Percentiles rank a stretch among this genome's conserved stretches.
These are phyloP conservation scores for Ilyonectria robusta DNA, from an alignment of 2,329 filamentous ascomycete species.

Conservation along the genomic window DNA sequence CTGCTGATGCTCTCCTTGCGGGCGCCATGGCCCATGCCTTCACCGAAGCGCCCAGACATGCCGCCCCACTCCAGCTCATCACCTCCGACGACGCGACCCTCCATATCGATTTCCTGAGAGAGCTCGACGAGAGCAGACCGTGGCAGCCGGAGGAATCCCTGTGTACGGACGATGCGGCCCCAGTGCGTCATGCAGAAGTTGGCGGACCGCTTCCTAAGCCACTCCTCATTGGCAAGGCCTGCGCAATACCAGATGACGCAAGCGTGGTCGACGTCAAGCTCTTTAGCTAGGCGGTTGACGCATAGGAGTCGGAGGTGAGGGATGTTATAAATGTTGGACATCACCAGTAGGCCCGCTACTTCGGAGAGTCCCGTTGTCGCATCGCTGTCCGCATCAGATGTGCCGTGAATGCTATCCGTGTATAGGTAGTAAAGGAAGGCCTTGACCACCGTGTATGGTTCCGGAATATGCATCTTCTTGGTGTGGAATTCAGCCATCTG, in stretches of 20 bases:
- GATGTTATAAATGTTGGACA: slow-evolving; percentile 99
- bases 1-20: slow-evolving; percentile 74
- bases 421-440: slow-evolving; percentile 98
- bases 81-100: slow-evolving; percentile 90
- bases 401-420: slow-evolving; percentile 86
- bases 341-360: slow-evolving; percentile 93
- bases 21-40: slow-evolving; percentile 53
- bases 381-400: slow-evolving; percentile 68
- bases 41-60: slow-evolving; percentile 63
- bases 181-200: slow-evolving; percentile 93
- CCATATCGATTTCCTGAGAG: slow-evolving; percentile 92
- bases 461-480: slow-evolving; percentile 97
- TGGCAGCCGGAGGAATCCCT: slow-evolving; percentile 86
- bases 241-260: slow-evolving; percentile 98
- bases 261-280: slow-evolving; percentile 94
- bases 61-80: slow-evolving; percentile 79
- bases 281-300: slow-evolving; percentile 89
- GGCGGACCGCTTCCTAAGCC: slow-evolving; percentile 90
- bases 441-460: slow-evolving; percentile 93
- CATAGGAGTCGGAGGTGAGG: slow-evolving; percentile 92
- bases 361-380: slow-evolving; percentile 86
- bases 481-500: slow-evolving; percentile 99
- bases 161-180: slow-evolving; percentile 92
- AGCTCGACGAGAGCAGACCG: slow-evolving; percentile 88
- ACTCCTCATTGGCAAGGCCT: slow-evolving; percentile 90